Conservation (phyloP, 768 basidiomycete genomes). For the Boletus vermiculosoides region DNA sequence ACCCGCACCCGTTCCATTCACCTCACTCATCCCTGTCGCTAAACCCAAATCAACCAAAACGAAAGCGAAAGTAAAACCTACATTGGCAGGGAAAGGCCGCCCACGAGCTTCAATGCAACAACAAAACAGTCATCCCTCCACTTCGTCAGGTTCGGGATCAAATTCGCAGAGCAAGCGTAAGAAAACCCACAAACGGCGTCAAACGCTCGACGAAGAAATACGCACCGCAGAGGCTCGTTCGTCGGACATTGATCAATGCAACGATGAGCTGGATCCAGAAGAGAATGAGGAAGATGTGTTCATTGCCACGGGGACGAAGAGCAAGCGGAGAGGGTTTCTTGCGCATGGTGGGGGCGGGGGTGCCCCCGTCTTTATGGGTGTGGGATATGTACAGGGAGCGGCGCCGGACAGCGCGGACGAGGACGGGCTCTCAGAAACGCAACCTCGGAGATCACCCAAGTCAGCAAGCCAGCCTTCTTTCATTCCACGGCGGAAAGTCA, state of each 20-base stretch:
- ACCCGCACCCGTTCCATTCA: constrained; percentile 14
- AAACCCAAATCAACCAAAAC: constrained; percentile 12
- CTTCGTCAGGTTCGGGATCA: constrained; percentile 12
- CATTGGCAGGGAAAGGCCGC: constrained; percentile 17
- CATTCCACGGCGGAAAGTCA: constrained; percentile 27
- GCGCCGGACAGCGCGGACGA: constrained; percentile 30
- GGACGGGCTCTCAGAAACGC: not conserved
- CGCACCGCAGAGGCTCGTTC: constrained; percentile 42
- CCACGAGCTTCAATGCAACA: constrained; percentile 7
- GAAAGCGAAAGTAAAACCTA: constrained; percentile 17
- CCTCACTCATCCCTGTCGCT: constrained; percentile 26
- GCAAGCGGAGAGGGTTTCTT: constrained; percentile 58
- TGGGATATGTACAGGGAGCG: constrained; percentile 62
- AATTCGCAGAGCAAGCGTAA: constrained; percentile 19
- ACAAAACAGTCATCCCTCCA: not conserved
- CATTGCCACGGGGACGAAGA: constrained; percentile 53
- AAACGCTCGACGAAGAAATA: constrained; percentile 70
- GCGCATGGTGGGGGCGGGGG: constrained; percentile 77
- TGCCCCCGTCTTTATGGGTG: constrained; percentile 65
- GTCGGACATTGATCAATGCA: constrained; percentile 32
- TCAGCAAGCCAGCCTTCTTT: constrained; percentile 16
- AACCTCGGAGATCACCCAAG: constrained; percentile 7
- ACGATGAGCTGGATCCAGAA: constrained; percentile 40
- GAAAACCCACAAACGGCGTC: constrained; percentile 35
- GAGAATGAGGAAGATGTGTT: constrained; percentile 40